Evolutionary conservation across 805 yeast genomes (phyloP).

Genomic region (Yarrowia sp.): DNA sequence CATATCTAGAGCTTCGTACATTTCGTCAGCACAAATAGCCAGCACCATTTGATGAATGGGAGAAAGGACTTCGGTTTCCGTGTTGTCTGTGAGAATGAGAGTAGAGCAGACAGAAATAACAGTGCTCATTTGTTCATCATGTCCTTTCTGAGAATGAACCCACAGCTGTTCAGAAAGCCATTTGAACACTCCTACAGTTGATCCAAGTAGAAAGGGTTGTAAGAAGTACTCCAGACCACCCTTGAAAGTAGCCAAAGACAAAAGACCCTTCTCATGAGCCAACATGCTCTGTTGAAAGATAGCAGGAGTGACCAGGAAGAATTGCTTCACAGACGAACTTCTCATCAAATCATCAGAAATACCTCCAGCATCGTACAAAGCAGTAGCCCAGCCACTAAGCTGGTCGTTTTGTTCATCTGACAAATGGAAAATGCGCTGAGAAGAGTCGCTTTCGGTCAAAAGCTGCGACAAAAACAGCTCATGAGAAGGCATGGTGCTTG

Average conservation of each 20-base stretch:
- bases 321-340: conserved; percentile 62
- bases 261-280: conserved; percentile 54
- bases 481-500: conserved; percentile 26
- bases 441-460: conserved; percentile 30
- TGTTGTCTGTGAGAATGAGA: conserved; percentile 44
- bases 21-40: conserved; percentile 35
- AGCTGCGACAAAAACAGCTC: conserved; percentile 24
- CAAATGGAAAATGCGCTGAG: conserved; percentile 27
- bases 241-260: conserved; percentile 58
- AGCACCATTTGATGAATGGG: conserved; percentile 47
- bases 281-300: conserved; percentile 69
- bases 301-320: conserved; percentile 65
- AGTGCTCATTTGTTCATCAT: conserved; percentile 31
- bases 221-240: conserved; percentile 85
- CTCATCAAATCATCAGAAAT: conserved; percentile 79
- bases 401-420: conserved; percentile 35
- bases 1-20: conserved; percentile 33
- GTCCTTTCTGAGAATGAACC: conserved; percentile 27
- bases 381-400: conserved; percentile 72
- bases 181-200: conserved; percentile 53
- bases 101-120: conserved; percentile 43
- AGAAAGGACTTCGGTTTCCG: conserved; percentile 47
- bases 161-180: conserved; percentile 49
- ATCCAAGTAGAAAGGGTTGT: conserved; percentile 69
- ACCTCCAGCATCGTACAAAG: conserved; percentile 78